Evolutionary conservation across 345 rosid genomes (phyloP), one percentile per base, ranked within the genome.

Genomic region (Zanthoxylum bungeanum): DNA sequence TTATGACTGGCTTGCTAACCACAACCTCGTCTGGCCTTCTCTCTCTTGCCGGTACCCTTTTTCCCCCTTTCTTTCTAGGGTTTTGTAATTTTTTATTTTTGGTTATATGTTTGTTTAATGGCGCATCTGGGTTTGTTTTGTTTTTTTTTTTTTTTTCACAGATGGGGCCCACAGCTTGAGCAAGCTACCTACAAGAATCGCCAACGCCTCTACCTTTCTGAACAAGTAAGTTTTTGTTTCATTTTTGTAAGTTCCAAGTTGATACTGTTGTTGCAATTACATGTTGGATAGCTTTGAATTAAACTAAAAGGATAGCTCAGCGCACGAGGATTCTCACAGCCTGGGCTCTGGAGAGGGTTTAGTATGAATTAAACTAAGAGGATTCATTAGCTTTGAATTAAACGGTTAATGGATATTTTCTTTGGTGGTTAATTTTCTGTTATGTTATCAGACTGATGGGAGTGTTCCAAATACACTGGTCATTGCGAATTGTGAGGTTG

Each of bases 101-200:
- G n/a, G n/a, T n/a, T n/a, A n/a, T n/a, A n/a, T n/a, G n/a, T n/a
- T n/a, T n/a, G n/a, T n/a, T n/a, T n/a, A n/a, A n/a, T 44, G 49
- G 49, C 49, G 12, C 6, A 44, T 44, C 16, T 14, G 19, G 49
- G 6, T 14, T 44, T 44, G 11, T 4, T 42, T 14, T n/a, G n/a
- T n/a, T 42, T 1, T 14, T 0, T 14, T 73, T 75, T 28, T 49
- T 73, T 60, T 47, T 21, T 73, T 25, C 12, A 55, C 81, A 89
- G 97, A 73, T 91, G 97, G 97, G 97, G 97, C 12, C 92, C 93
- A 1, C 97, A 87, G 85, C 91, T 91, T 28, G 97, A 91, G 63
- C 89, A 89, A 84, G 89, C 89, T 2, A 83, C 92, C 56, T 82
- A 86, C 78, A 91, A 87, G 86, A 89, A 87, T 84, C 89, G 97